Base-by-base conservation (phyloP, 805 yeast species). In the Barnettozyma botsteinii region DNA sequence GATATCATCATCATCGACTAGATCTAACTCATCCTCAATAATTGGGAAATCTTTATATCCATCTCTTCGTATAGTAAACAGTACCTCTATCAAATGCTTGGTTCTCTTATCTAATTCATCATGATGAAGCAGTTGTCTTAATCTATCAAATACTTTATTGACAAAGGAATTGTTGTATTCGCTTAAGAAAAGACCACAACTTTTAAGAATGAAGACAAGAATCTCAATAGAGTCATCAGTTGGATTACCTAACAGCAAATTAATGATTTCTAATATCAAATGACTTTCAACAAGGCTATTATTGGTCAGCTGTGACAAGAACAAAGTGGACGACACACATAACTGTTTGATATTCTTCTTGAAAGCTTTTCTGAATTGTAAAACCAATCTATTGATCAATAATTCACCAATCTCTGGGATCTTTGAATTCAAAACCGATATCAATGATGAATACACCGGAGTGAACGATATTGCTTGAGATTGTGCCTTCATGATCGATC, bases 321-420 rank as follows among this genome's bases (percentile, higher is more conserved):
- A 77, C 4, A 63, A 46, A 0, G 70, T 56, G 18, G 74, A 55
- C 7, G 73, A 59, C 7, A 66, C 53, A 36, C 81, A 73, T 5
- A 56, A 47, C 0, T 52, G 46, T 42, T 69, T 70, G 49, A 78
- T 71, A 42, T 72, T 69, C 18, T 65, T 53, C 48, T 66, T 64
- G 57, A 66, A 80, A 1, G 71, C 70, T 46, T 69, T 67, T 33
- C 79, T 70, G 59, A 85, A 85, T 41, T 70, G 78, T 4, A 78
- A 50, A 1, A 82, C 63, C 21, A 81, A 58, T 44, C 93, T 65
- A 8, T 68, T 53, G 0, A 70, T 56, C 24, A 84, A 46, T 5
- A 81, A 56, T 41, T 72, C 72, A 2, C 95, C 95, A 14, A 85
- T 61, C 26, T 73, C 73, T 0, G 94, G 93, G 4, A 85, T 56